Evolutionary conservation across 352 stramenopile species (phyloP).

Genomic region (Globisporangium carolinianum): DNA sequence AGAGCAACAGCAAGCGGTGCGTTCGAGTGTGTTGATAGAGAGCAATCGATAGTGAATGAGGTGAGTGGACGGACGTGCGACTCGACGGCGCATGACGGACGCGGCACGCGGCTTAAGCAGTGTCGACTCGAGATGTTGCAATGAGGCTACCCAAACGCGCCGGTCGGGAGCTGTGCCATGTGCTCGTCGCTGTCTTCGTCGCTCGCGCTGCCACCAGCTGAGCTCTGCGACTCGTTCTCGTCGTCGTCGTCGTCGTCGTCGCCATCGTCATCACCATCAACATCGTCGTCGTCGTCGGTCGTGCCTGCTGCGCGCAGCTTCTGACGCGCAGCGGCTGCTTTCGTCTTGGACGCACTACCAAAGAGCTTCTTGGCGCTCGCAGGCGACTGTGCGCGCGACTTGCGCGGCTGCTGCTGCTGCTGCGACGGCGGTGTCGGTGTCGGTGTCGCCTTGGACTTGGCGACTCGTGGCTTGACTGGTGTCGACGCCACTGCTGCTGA

Average conservation of each 20-base stretch:
- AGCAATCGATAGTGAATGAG: neutral
- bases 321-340: conserved; percentile 7
- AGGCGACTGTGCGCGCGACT: neutral
- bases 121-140: neutral
- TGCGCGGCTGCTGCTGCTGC: neutral
- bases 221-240: conserved; percentile 31
- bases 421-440: neutral
- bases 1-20: neutral
- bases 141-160: conserved; percentile 37
- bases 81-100: too few species aligned
- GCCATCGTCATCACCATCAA: conserved; percentile 22
- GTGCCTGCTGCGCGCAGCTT: conserved; percentile 1
- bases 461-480: too few species aligned
- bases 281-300: conserved; percentile 18
- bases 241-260: conserved; percentile 19
- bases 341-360: conserved; percentile 11
- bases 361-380: conserved; percentile 12
- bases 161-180: conserved; percentile 52
- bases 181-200: conserved; percentile 61
- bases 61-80: neutral
- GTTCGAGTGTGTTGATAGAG: neutral
- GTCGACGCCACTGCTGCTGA: neutral
- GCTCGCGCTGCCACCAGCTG: conserved; percentile 27
- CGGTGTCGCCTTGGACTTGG: conserved; percentile 1
- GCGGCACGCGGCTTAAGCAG: neutral